Evolutionary conservation across 805 yeast species (phyloP), one percentile per base, ranked within the genome.

Genomic region (Hanseniaspora lindneri): DNA sequence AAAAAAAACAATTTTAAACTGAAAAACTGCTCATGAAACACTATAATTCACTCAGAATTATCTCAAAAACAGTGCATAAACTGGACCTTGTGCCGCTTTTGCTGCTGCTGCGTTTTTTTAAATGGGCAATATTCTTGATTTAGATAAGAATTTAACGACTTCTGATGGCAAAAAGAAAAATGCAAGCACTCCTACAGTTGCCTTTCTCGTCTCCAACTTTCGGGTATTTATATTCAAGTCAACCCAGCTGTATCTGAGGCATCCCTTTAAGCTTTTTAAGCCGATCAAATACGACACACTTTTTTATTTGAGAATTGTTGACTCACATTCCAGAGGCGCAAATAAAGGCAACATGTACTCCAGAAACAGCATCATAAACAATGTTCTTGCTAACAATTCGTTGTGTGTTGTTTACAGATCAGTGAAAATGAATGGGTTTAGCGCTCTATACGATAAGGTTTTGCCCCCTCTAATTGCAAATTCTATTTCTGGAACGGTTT

Each of bases 201-300:
- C 95, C 13, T 77, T 83, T 0, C 72, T 84, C 11, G 79, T 94
- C 0, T 96, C 95, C 0, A 88, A 95, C 51, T 76, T 86, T 4
- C 70, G 96, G 32, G 94, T 95, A 0, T 56, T 86, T 23, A 72
- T 84, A n/a, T 77, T 77, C 52, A 95, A 88, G 63, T 54, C 86
- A 32, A 80, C 86, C 39, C 68, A 87, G 0, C 66, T 89, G 27
- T 89, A 88, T 60, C 63, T 87, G 39, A 71, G 96, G 50, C 83
- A 94, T 1, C 79, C 79, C 0, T 82, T 86, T 39, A 88, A 89
- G 66, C 70, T 88, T 20, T 89, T 89, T 62, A 69, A 95, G 30
- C 97, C 97, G 1, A 79, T 95, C 3, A 67, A 96, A 35, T 83
- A 89, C 52, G 97, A 89, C 61, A 86, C 84, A 57, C 67, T 85